phyloP scores from a whole-genome alignment of 495 filamentous ascomycete species.

The Xylaria grammica region DNA sequence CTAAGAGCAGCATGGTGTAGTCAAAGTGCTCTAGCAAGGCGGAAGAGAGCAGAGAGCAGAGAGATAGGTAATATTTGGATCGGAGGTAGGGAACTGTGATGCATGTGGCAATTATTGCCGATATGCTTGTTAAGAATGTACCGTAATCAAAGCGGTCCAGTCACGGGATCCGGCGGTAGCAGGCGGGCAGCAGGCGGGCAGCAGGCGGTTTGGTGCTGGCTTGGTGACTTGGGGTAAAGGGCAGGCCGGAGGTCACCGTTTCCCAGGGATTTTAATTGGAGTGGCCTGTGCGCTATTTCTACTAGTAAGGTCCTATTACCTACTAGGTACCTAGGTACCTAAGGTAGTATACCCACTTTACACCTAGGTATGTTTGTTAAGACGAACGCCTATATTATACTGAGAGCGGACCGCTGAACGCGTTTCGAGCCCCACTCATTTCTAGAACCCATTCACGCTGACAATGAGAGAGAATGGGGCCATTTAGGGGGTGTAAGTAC shows the following conservation, averaged over 20 bases:
- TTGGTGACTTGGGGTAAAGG: background rate
- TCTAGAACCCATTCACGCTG: no score
- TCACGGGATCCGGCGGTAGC: constrained; percentile 10
- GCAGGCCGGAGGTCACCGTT: constrained; percentile 8
- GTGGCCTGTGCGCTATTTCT: background rate
- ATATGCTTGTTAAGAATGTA: constrained; percentile 9
- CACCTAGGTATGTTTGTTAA: no score
- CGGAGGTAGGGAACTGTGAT: no score
- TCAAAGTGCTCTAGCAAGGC: background rate
- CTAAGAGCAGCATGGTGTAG: constrained; percentile 19
- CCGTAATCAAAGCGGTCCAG: background rate
- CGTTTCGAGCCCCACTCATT: background rate
- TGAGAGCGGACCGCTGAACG: no score
- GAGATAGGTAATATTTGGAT: constrained; percentile 10
- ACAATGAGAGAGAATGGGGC: no score
- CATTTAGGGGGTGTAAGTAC: no score
- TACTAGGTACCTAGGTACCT: no score
- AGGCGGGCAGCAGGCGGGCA: background rate
- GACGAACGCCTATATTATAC: no score
- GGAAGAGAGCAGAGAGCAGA: no score
- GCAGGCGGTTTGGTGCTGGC: background rate
- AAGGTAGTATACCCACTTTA: no score
- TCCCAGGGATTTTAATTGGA: background rate
- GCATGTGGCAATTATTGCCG: constrained; percentile 27
- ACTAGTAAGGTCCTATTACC: no score